Base-by-base conservation (phyloP, 441 rosid genomes). In the Rhodomyrtus psidioides region DNA sequence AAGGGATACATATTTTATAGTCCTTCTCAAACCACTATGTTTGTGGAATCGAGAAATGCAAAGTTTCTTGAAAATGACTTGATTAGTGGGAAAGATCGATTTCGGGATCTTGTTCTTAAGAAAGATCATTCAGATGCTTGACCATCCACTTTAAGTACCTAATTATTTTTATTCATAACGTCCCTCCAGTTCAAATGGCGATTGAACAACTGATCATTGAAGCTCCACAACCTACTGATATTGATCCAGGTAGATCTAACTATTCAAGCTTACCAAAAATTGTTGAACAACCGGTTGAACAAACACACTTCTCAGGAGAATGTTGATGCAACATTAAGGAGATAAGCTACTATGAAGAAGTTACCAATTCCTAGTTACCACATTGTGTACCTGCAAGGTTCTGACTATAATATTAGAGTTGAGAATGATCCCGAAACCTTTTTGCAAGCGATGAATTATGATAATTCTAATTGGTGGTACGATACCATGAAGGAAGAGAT, bases 301-400 rank as follows among this genome's bases (percentile, higher is more conserved):
- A 5, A 13, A 70, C 24, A 84, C 1, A 1, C 34, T 84, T 53
- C 53, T 51, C 34, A 13, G 0, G 24, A 84, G 44, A 30, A 62
- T 53, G 26, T 53, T 65, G 86, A 34, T 21, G 9, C 21, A 86
- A 51, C 53, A 53, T 86, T 55, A 56, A 83, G 81, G 26, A 55
- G 76, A 85, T 83, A 8, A 44, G 12, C 9, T 34, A 86, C 53
- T 44, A 19, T 19, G 4, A 83, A 19, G 9, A 44, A 14, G 19
- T 86, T 10, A 55, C 9, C n/a, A 27, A 74, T 86, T 70, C 24
- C n/a, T 53, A 82, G 34, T 58, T 24, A 44, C 51, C 82, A 82
- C 51, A 19, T 58, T 4, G 30, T 82, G 34, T 49, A 83, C 51
- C 12, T 55, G 62, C n/a, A n/a, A n/a, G n/a, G n/a, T n/a, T n/a